These are phyloP conservation scores for Dothistroma septosporum DNA, from an alignment of 2,329 filamentous ascomycete species.

Conservation along the genomic window DNA sequence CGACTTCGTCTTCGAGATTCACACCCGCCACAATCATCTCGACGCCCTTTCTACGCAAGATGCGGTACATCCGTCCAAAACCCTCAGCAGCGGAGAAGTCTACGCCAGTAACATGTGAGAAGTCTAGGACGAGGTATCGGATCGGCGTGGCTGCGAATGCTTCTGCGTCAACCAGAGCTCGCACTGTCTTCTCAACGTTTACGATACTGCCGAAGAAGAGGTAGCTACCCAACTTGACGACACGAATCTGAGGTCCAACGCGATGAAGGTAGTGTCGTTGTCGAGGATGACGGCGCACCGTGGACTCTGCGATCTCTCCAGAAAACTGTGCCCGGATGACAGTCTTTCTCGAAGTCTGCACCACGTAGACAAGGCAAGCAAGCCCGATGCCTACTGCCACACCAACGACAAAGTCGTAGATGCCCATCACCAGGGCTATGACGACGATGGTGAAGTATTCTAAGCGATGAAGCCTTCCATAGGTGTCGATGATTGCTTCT, in stretches of 20 bases:
- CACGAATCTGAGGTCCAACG: slow-evolving; percentile 80
- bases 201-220: slow-evolving; percentile 99
- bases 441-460: slow-evolving; percentile 86
- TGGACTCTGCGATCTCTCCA: slow-evolving; percentile 83
- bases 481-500: slow-evolving; percentile 83
- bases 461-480: slow-evolving; percentile 77
- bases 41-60: slow-evolving; percentile 73
- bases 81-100: slow-evolving; percentile 96
- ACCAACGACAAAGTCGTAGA: slow-evolving; percentile 92
- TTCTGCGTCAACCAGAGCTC: slow-evolving; percentile 75
- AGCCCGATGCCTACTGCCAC: slow-evolving; percentile 89
- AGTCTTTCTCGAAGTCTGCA: slow-evolving; percentile 85
- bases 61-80: slow-evolving; percentile 84
- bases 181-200: slow-evolving; percentile 84
- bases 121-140: slow-evolving; percentile 82
- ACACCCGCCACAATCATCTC: slow-evolving; percentile 80
- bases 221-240: slow-evolving; percentile 88
- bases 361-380: slow-evolving; percentile 84
- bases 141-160: slow-evolving; percentile 74
- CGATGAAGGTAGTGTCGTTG: slow-evolving; percentile 82
- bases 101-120: slow-evolving; percentile 83
- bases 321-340: slow-evolving; percentile 88
- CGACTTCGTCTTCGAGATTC: slow-evolving; percentile 69
- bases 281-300: slow-evolving; percentile 82
- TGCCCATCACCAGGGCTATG: slow-evolving; percentile 93